phyloP scores from a whole-genome alignment of 805 yeast species.

The Suhomyces prunicola region DNA sequence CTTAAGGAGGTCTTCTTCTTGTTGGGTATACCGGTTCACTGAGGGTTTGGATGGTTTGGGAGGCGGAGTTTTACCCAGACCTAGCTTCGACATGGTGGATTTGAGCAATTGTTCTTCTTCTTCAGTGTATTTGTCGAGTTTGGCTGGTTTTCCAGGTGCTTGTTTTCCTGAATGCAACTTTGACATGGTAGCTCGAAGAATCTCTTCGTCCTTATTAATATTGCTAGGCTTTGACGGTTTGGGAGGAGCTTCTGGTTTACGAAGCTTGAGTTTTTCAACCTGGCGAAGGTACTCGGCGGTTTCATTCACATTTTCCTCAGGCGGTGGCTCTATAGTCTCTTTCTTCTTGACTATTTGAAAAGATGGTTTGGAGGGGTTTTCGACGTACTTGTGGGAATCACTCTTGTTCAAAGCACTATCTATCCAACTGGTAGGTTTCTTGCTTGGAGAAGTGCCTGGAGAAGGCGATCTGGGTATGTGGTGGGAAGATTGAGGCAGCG shows the following conservation, averaged over 20 bases:
- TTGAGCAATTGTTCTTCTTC: conserved; percentile 16
- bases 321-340: conserved; percentile 5
- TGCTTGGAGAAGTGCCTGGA: background rate
- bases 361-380: conserved; percentile 11
- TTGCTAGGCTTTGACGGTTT: background rate
- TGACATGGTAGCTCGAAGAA: background rate
- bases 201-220: conserved; percentile 4
- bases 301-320: conserved; percentile 5
- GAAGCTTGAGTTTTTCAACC: conserved; percentile 1
- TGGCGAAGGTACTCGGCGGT: conserved; percentile 5
- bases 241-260: background rate
- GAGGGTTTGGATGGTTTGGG: conserved; percentile 13
- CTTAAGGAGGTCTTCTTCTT: conserved; percentile 17
- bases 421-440: conserved; percentile 12
- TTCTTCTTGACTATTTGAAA: conserved; percentile 10
- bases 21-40: conserved; percentile 10
- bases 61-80: conserved; percentile 1
- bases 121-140: conserved; percentile 13
- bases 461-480: background rate
- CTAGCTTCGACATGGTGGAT: conserved; percentile 11
- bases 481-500: background rate
- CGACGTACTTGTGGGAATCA: conserved; percentile 11
- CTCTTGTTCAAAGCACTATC: conserved; percentile 14
- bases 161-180: conserved; percentile 3
- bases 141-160: conserved; percentile 13